Evolutionary conservation across 495 filamentous ascomycete species (phyloP).

Genomic region (Lindgomyces ingoldianus): DNA sequence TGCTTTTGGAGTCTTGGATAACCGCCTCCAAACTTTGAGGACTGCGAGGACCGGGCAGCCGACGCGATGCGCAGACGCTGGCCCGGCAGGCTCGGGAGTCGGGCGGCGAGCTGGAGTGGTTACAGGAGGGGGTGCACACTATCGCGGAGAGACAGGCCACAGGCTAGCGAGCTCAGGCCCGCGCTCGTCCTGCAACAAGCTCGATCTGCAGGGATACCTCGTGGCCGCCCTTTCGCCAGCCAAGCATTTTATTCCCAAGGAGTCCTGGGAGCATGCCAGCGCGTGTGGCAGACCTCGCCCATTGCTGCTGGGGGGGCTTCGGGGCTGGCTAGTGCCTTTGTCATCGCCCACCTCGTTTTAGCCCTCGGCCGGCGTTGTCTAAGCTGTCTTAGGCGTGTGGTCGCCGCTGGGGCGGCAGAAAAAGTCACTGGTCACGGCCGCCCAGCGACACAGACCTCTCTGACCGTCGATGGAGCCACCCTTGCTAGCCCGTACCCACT

Average conservation of each 20-base stretch:
- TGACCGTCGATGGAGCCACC: constrained; percentile 7
- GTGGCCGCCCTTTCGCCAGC: constrained; percentile 19
- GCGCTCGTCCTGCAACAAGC: background rate
- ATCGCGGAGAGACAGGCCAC: too few relatives aligned
- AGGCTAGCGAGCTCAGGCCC: background rate
- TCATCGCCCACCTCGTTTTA: constrained; percentile 33
- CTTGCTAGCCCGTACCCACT: constrained; percentile 36
- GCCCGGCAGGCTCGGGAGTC: background rate
- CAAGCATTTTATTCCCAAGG: constrained; percentile 17
- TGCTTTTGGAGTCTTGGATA: background rate
- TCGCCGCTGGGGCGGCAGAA: constrained; percentile 12
- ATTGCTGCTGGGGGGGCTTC: background rate
- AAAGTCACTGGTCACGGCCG: constrained; percentile 8
- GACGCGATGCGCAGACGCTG: background rate
- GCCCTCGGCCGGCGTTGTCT: constrained; percentile 20
- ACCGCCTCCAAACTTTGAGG: too few relatives aligned
- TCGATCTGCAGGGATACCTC: constrained; percentile 33
- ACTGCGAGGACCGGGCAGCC: too few relatives aligned
- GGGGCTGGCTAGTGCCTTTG: constrained; percentile 15
- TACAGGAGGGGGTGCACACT: background rate
- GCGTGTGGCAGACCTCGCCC: background rate
- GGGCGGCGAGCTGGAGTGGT: background rate
- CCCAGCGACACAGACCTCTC: background rate
- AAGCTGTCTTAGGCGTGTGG: constrained; percentile 23
- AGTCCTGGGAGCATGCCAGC: background rate